A percentile compares a stretch with the other conserved stretches of the same genome.
Conservation (phyloP, 495 filamentous ascomycete species). For the Apodospora peruviana region DNA sequence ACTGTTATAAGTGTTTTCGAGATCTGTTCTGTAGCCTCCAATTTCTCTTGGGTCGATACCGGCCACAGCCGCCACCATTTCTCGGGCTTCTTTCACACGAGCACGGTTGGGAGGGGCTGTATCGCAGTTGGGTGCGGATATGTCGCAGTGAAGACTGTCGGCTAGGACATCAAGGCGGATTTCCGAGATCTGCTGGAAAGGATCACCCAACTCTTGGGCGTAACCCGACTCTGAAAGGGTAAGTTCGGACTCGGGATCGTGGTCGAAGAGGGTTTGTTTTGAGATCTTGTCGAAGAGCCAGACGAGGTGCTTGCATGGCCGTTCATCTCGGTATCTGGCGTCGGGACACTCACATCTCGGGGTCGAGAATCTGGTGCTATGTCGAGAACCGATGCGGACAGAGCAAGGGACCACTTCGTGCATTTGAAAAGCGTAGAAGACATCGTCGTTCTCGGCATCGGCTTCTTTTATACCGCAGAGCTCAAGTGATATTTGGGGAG, state of each 20-base stretch:
- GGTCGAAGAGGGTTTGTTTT: constrained; percentile 30
- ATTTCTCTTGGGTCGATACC: constrained; percentile 26
- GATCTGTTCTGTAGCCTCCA: constrained; percentile 33
- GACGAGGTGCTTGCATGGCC: constrained; percentile 42
- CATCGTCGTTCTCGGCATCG: constrained; percentile 21
- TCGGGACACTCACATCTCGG: constrained; percentile 38
- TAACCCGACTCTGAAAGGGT: constrained; percentile 31
- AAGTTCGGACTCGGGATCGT: constrained; percentile 29
- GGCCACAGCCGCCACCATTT: constrained; percentile 37
- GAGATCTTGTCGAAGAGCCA: constrained; percentile 43
- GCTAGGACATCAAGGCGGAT: constrained; percentile 41
- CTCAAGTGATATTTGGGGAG: constrained; percentile 36
- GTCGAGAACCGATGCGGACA: constrained; percentile 32
- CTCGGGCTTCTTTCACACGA: constrained; percentile 35
- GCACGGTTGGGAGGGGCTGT: constrained; percentile 15
- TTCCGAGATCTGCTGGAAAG: constrained; percentile 34
- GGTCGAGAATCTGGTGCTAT: constrained; percentile 26
- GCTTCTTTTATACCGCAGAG: constrained; percentile 34
- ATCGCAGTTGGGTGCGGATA: constrained; percentile 27
- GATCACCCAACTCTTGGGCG: constrained; percentile 35
- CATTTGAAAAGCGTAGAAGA: constrained; percentile 43
- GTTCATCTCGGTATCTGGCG: constrained; percentile 14
- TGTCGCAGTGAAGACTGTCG: constrained; percentile 38
- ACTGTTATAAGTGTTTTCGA: constrained; percentile 21
- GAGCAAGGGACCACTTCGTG: constrained; percentile 41